These are phyloP conservation scores for Fraxinus angustifolia DNA, from an alignment of 305 asterid species.

Conservation along the genomic window DNA sequence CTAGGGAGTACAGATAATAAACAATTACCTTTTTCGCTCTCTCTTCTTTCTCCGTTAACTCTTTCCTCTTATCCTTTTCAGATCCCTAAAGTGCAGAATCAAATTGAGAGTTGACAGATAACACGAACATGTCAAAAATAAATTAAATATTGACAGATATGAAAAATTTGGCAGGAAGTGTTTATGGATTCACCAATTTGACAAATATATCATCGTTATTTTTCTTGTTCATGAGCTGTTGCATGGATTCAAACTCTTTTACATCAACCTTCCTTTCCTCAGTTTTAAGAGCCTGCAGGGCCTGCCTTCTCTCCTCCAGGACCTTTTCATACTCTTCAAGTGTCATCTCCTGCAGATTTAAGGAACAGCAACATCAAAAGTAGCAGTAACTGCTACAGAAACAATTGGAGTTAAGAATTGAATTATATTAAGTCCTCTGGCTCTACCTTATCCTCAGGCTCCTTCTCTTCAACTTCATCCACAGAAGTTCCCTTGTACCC, in stretches of 20 bases:
- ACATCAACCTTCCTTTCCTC: conserved; percentile 82
- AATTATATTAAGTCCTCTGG: background rate
- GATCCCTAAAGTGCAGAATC: conserved; percentile 46
- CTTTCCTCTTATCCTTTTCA: conserved; percentile 76
- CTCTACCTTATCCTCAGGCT: conserved; percentile 72
- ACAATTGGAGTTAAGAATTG: background rate
- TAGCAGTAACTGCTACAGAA: background rate
- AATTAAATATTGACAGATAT: background rate
- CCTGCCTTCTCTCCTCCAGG: conserved; percentile 74
- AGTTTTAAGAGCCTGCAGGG: conserved; percentile 55
- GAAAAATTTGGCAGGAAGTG: background rate
- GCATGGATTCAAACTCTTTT: conserved; percentile 74
- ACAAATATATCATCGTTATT: conserved; percentile 57
- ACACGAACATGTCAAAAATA: background rate
- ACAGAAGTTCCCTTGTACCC: conserved; percentile 52
- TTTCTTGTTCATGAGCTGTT: conserved; percentile 69
- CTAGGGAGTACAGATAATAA: background rate
- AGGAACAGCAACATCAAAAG: background rate
- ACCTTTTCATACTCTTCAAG: conserved; percentile 85
- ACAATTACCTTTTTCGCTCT: conserved; percentile 64
- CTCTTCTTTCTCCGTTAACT: conserved; percentile 72
- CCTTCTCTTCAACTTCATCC: conserved; percentile 63
- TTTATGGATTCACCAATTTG: conserved; percentile 55
- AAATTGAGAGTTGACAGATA: background rate
- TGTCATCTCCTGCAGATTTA: conserved; percentile 68